Evolutionary conservation across 2,329 filamentous ascomycete genomes (phyloP).

Genomic region (Neofusicoccum cordaticola): DNA sequence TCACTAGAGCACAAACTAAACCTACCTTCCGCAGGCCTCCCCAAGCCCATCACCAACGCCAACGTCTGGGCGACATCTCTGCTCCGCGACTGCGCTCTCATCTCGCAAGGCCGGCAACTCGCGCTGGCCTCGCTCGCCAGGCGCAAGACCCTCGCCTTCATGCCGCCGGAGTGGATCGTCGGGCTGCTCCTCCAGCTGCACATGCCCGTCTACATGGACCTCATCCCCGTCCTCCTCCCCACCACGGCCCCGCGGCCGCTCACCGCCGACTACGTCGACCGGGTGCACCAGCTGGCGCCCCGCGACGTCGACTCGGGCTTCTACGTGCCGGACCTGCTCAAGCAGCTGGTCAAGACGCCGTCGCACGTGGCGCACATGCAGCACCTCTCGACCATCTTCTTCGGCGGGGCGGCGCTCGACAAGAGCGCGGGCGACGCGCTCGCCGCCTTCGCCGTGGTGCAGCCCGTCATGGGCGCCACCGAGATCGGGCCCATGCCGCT

Average conservation of each 20-base stretch:
- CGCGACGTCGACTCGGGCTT: neutral
- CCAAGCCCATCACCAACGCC: constrained; percentile 26
- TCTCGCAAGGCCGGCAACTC: neutral
- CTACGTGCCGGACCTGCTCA: constrained; percentile 1
- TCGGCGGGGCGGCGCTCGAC: neutral
- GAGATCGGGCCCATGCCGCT: neutral
- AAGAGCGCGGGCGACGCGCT: neutral
- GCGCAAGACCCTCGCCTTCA: neutral
- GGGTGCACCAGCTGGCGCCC: neutral
- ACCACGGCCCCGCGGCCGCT: neutral
- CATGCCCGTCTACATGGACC: neutral
- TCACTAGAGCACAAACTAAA: neutral
- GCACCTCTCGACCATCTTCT: neutral
- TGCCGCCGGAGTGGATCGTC: neutral
- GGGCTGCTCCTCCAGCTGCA: neutral
- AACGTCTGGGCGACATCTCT: neutral
- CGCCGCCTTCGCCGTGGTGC: neutral
- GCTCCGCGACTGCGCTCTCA: neutral
- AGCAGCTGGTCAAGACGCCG: neutral
- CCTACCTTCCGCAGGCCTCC: constrained; percentile 22
- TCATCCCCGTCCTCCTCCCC: neutral
- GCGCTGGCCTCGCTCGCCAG: neutral
- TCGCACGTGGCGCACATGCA: neutral
- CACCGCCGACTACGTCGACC: neutral
- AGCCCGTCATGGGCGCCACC: neutral